These are phyloP conservation scores for Sporothrix globosa DNA, from an alignment of 2,329 filamentous ascomycete species.

Conservation along the genomic window DNA sequence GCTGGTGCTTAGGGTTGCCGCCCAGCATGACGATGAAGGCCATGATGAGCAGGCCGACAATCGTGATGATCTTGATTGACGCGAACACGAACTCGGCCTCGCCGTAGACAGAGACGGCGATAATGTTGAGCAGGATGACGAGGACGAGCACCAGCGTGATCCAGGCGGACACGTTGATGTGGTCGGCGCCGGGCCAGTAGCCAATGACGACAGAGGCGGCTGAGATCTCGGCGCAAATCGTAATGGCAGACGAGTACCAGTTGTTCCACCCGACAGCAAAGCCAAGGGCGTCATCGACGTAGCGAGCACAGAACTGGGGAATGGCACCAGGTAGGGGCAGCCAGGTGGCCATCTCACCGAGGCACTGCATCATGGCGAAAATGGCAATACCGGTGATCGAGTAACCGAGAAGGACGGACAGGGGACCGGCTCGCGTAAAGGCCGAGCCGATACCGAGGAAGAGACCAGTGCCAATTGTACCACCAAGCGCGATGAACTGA, in stretches of 20 bases:
- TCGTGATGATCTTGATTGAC: slow-evolving; percentile 61
- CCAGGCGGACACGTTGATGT: slow-evolving; percentile 46
- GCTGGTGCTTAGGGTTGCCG: slow-evolving; percentile 55
- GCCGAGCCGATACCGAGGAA: slow-evolving; percentile 54
- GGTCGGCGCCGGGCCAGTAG: slow-evolving; percentile 46
- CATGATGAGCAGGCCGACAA: slow-evolving; percentile 62
- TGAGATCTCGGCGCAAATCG: slow-evolving; percentile 51
- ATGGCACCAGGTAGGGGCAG: slow-evolving; percentile 61
- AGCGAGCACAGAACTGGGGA: slow-evolving; percentile 54
- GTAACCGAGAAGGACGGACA: slow-evolving; percentile 49
- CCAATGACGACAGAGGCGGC: slow-evolving; percentile 53
- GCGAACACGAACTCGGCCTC: slow-evolving; percentile 50
- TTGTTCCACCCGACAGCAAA: slow-evolving; percentile 58
- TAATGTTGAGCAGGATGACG: slow-evolving; percentile 53
- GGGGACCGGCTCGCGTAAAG: slow-evolving; percentile 50
- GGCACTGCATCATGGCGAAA: slow-evolving; percentile 48
- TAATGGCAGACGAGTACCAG: slow-evolving; percentile 56
- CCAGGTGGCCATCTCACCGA: slow-evolving; percentile 65
- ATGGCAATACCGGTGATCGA: slow-evolving; percentile 51
- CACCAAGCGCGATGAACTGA: slow-evolving; percentile 54
- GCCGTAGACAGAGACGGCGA: slow-evolving; percentile 56
- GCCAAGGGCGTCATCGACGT: slow-evolving; percentile 52
- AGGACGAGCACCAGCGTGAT: slow-evolving; percentile 55
- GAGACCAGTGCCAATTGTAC: slow-evolving; percentile 54
- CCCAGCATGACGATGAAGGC: slow-evolving; percentile 61